A percentile compares a stretch with the other conserved stretches of the same genome.
These are phyloP conservation scores for Xylariaceae sp. DNA, from an alignment of 2,329 filamentous ascomycete species.

Conservation along the genomic window DNA sequence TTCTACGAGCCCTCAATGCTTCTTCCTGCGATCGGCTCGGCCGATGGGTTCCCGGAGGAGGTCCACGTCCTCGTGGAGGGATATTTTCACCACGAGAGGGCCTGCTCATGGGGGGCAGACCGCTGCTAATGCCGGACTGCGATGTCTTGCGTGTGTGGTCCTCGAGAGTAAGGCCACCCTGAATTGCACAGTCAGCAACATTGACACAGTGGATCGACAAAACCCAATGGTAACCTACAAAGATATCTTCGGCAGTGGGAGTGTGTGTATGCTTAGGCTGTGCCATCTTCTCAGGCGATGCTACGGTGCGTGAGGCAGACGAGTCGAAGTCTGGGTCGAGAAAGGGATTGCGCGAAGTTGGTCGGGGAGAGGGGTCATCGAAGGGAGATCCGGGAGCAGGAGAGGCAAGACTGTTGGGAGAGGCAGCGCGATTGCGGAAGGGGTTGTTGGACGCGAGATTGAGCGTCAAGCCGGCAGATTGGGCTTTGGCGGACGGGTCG, in stretches of 20 bases:
- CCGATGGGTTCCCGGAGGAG: constrained; percentile 50
- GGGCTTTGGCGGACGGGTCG: constrained; percentile 33
- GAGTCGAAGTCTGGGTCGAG: constrained; percentile 47
- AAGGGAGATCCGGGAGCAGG: constrained; percentile 51
- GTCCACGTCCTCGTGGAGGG: constrained; percentile 42
- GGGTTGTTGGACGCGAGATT: constrained; percentile 80
- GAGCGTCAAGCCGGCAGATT: constrained; percentile 51
- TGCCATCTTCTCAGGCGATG: constrained; percentile 48
- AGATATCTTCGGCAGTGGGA: constrained; percentile 65
- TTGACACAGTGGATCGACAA: background rate
- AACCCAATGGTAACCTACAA: constrained; percentile 56
- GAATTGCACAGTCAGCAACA: constrained; percentile 29
- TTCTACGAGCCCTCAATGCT: constrained; percentile 48
- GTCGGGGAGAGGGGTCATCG: constrained; percentile 56
- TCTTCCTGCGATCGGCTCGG: constrained; percentile 65
- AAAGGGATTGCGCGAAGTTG: constrained; percentile 72
- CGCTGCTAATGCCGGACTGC: constrained; percentile 24
- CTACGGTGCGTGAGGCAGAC: constrained; percentile 27
- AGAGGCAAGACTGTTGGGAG: constrained; percentile 44
- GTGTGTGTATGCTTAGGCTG: constrained; percentile 44
- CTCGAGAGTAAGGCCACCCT: constrained; percentile 67
- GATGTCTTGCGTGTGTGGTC: constrained; percentile 42
- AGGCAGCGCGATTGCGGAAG: constrained; percentile 68
- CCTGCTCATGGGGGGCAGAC: constrained; percentile 35
- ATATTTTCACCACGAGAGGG: constrained; percentile 42